Evolutionary conservation across 305 asterid species (phyloP).

Genomic region (Galium porrigens): DNA sequence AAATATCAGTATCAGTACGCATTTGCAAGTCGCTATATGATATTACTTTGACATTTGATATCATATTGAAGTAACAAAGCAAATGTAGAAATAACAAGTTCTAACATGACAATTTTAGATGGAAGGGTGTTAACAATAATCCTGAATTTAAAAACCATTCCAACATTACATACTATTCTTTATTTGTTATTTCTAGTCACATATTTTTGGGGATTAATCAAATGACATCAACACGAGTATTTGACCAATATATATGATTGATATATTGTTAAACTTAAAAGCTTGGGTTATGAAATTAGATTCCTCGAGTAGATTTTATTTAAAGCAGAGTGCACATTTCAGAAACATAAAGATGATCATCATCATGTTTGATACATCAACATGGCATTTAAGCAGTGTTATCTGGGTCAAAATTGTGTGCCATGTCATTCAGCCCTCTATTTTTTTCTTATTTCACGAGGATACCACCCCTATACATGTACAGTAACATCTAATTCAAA

Average conservation of each 20-base stretch:
- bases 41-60: conserved; percentile 7
- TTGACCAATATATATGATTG: background rate
- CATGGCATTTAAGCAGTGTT: background rate
- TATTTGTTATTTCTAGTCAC: background rate
- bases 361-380: background rate
- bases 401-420: background rate
- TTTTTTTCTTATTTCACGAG: background rate
- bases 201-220: background rate
- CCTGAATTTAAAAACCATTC: background rate
- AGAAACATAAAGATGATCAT: background rate
- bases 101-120: background rate
- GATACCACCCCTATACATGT: background rate
- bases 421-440: too few species aligned
- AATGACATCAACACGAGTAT: background rate
- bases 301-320: background rate
- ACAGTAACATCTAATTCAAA: background rate
- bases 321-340: background rate
- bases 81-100: conserved; percentile 4
- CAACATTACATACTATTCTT: background rate
- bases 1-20: conserved; percentile 7
- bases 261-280: background rate
- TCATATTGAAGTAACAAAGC: background rate
- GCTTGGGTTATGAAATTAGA: background rate
- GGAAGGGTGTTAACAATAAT: background rate
- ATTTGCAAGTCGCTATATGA: conserved; percentile 6